Base-by-base conservation (phyloP, 2,329 filamentous ascomycete species). In the Coniochaeta sp. region DNA sequence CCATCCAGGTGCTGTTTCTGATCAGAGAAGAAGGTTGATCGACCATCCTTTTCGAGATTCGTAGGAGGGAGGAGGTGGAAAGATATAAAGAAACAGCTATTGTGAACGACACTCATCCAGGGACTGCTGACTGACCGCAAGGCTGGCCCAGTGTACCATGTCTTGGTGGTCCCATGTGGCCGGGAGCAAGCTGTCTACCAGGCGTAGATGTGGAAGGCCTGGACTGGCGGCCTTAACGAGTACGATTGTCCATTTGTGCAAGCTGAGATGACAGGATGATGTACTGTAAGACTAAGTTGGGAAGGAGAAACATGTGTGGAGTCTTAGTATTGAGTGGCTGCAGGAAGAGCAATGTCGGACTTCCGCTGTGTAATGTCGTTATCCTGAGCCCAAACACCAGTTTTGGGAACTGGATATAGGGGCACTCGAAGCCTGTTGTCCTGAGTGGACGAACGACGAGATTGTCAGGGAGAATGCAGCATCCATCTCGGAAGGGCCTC, bases 261-360 rank as follows among this genome's bases (percentile, higher is more conserved):
- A 14, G 45, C 45, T 31, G 14, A 30, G 27, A 47, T 47, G 45
- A 47, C 26, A 31, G 26, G 22, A 47, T 22, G 26, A 10, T 47
- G 45, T 14, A n/a, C 45, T 31, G 26, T 47, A 30, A 31, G 28
- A 47, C 26, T 31, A 26, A 31, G 45, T 42, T 42, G 10, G 38
- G 38, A 42, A 42, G 18, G 38, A 8, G n/a, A 16, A 42, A 14
- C 38, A 42, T 42, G 22, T 42, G 38, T 26, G 38, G 38, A 26
- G 50, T 30, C 51, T 52, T 46, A 48, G 51, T 54, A 56, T 54
- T 56, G 54, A 49, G 51, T 56, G 51, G 55, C 55, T 55, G 55
- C 55, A 53, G 48, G 47, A 31, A 13, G 26, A 31, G 26, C 28
- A 22, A 48, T 24, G 26, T 48, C 52, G 38, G 50, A 40, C 24